Evolutionary conservation across 164 flowering plant species (phyloP), one percentile per base, ranked within the genome.

Genomic region (Magnolia sinica): DNA sequence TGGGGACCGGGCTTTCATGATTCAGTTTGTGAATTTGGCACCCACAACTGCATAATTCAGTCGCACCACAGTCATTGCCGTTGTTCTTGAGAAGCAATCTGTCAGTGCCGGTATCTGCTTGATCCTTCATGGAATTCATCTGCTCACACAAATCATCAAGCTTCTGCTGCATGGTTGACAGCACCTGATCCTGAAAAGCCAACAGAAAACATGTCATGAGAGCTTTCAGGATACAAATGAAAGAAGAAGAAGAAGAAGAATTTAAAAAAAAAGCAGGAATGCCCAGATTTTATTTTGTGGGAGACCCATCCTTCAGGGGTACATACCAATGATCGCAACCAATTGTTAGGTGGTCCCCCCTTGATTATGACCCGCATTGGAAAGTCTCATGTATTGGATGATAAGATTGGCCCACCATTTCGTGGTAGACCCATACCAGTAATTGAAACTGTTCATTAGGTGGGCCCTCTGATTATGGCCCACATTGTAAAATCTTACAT

Each of bases 161-260:
- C 86, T 92, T 93, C 81, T 90, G 88, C 81, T 93, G 96, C 98
- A 95, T 93, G 83, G 84, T 84, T 55, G 77, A 71, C 58, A 93
- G 83, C 78, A 91, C 87, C 82, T 90, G 89, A 83, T 95, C 98
- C 98, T 95, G 87, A 27, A 77, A 80, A 79, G 50, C 3, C 4
- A 37, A 67, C 27, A 20, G 71, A 68, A 68, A 55, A 29, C 18
- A 68, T 23, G 68, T 24, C 68, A 20, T 65, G 16, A 20, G 29
- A 55, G 61, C 13, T 37, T 37, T 37, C 45, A 55, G 61, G 3
- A 55, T 55, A 55, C 13, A 55, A 55, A 55, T 10, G 18, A 55
- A 55, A 16, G 61, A 10, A 10, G 29, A 27, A 27, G 29, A 27
- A 27, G 29, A 27, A 27, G 29, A 16, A 10, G 7, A 55, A 10